phyloP scores from a whole-genome alignment of 2,329 filamentous ascomycete species.

The Onygenales sp. region DNA sequence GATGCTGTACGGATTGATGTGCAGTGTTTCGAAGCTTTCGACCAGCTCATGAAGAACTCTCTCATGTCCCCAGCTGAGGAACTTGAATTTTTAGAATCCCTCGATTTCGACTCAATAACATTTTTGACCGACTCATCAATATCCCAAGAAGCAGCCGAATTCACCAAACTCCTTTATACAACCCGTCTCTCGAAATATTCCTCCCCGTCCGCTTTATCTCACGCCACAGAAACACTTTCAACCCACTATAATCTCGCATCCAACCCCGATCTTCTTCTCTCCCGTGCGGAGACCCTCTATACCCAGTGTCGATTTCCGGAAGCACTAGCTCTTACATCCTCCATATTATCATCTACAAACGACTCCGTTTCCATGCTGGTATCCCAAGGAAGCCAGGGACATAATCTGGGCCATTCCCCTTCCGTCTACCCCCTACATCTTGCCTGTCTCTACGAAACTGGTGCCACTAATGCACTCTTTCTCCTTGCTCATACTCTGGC shows the following conservation, averaged over 20 bases:
- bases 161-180: conserved; percentile 92
- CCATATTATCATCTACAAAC: conserved; percentile 71
- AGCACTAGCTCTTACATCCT: conserved; percentile 72
- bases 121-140: conserved; percentile 55
- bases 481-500: conserved; percentile 86
- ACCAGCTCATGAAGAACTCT: conserved; percentile 94
- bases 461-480: conserved; percentile 79
- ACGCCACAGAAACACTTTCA: conserved; percentile 80
- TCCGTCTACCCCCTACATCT: conserved; percentile 79
- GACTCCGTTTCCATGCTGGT: conserved; percentile 49
- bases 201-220: conserved; percentile 70
- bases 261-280: conserved; percentile 84
- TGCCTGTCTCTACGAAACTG: conserved; percentile 80
- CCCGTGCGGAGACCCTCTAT: conserved; percentile 82
- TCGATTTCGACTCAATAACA: conserved; percentile 79
- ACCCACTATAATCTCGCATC: conserved; percentile 82
- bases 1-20: conserved; percentile 94
- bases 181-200: conserved; percentile 93
- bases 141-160: conserved; percentile 81
- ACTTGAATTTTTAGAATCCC: conserved; percentile 75
- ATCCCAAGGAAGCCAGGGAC: conserved; percentile 20
- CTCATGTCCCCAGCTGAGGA: conserved; percentile 84
- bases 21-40: conserved; percentile 96
- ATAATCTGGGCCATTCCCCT: conserved; percentile 35
- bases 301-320: conserved; percentile 91